Evolutionary conservation across 345 rosid genomes (phyloP).

Genomic region (Raphanus sativus): DNA sequence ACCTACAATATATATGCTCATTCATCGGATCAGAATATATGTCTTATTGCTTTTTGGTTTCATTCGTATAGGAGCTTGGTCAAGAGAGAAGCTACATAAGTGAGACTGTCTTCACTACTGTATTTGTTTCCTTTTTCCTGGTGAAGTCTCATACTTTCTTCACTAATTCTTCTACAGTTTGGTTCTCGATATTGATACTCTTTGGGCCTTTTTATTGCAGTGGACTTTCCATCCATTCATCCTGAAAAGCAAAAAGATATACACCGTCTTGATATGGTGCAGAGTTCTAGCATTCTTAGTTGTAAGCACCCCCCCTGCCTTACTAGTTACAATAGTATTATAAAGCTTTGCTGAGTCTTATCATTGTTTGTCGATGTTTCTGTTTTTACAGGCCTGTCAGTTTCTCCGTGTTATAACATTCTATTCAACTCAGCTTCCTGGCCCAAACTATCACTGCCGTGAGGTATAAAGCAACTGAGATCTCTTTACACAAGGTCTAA

Average conservation of each 20-base stretch:
- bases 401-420: constrained; percentile 82
- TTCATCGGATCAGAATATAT: neutral
- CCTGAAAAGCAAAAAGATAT: constrained; percentile 90
- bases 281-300: constrained; percentile 93
- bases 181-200: constrained; percentile 6
- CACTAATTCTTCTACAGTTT: too few relatives aligned
- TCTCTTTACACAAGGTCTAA: neutral
- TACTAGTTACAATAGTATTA: neutral
- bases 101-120: constrained; percentile 67
- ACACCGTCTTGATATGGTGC: constrained; percentile 96
- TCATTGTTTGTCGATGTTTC: neutral
- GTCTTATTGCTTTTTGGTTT: constrained; percentile 23
- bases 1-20: neutral
- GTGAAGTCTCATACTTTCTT: constrained; percentile 49
- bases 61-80: constrained; percentile 75
- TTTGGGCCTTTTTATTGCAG: constrained; percentile 46
- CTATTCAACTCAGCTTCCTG: constrained; percentile 97
- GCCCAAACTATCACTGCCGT: constrained; percentile 96
- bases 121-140: constrained; percentile 71
- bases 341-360: constrained; percentile 12
- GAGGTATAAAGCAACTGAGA: constrained; percentile 64
- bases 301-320: constrained; percentile 50
- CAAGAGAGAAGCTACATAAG: constrained; percentile 91
- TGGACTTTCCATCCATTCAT: constrained; percentile 99
- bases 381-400: constrained; percentile 68